Conservation (phyloP, 2,329 filamentous ascomycete species). For the Madurella fahalii region DNA sequence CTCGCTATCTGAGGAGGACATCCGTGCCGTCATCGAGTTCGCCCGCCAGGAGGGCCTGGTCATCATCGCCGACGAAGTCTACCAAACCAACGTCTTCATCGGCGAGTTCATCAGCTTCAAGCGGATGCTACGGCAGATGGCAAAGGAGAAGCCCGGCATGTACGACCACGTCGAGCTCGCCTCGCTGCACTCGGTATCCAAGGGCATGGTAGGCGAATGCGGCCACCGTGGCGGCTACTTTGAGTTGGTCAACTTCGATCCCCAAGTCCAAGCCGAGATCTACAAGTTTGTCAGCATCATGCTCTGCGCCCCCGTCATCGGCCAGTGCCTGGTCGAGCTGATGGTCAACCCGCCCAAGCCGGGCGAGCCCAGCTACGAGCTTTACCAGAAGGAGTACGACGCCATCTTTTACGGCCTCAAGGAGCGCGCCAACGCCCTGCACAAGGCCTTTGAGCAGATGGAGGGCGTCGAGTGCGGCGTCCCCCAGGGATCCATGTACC, state of each 20-base stretch:
- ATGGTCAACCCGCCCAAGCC: constrained; percentile 93
- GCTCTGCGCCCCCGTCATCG: constrained; percentile 90
- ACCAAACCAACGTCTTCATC: constrained; percentile 97
- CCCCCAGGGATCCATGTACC: constrained; percentile 96
- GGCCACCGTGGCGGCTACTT: constrained; percentile 98
- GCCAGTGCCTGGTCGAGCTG: constrained; percentile 92
- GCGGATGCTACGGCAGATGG: constrained; percentile 74
- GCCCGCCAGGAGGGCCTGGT: constrained; percentile 82
- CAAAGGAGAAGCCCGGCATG: constrained; percentile 67
- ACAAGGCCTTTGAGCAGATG: constrained; percentile 89
- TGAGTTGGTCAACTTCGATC: constrained; percentile 86
- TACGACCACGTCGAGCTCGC: constrained; percentile 86
- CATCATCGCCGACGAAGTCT: constrained; percentile 93
- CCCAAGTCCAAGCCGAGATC: constrained; percentile 82
- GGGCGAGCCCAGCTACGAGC: constrained; percentile 77
- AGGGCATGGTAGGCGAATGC: constrained; percentile 99
- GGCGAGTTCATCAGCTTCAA: constrained; percentile 97
- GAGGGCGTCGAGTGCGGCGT: constrained; percentile 88
- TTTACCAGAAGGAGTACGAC: constrained; percentile 83
- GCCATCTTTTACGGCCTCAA: constrained; percentile 74
- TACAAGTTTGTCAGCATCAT: constrained; percentile 99
- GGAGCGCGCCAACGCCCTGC: constrained; percentile 76
- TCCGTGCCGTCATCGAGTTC: constrained; percentile 81
- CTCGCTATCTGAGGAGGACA: constrained; percentile 71
- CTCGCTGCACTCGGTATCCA: constrained; percentile 88